Base-by-base conservation (phyloP, 768 basidiomycete genomes). In the Suillus fuscotomentosus region DNA sequence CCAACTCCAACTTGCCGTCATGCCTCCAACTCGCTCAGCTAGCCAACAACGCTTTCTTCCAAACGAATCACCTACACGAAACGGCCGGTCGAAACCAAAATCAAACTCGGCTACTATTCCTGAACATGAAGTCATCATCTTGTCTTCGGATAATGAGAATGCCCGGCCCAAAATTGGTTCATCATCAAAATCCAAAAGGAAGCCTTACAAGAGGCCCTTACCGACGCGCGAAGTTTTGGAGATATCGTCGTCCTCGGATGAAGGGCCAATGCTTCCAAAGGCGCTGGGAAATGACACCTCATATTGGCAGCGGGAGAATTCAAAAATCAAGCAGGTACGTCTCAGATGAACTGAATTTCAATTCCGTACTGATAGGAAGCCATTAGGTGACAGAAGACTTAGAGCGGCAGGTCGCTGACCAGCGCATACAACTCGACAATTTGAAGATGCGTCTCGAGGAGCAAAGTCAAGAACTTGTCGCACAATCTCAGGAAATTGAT, bases 221-320 rank as follows among this genome's bases (percentile, higher is more conserved):
- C 68, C 60, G 63, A 64, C 65, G 41, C 68, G 65, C 5, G 84
- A 86, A 22, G 73, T 86, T 22, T 82, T 87, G 59, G 86, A 87
- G 70, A 83, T 87, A 62, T 84, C 83, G 1, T 85, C 84, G n/a
- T 85, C 84, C n/a, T 84, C 84, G 34, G 86, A 87, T 17, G 86
- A 85, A 5, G 54, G 17, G 14, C 55, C 50, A 31, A 27, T 65
- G 24, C 42, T n/a, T 64, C 61, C 56, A 65, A 66, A 50, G 0
- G 48, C 50, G n/a, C 48, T 57, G 42, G 48, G 51, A 66, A 72
- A 71, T 36, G 68, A 63, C 20, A 27, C 20, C 34, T 56, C 60
- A 65, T 65, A 64, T 22, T 72, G 83, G 43, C 78, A 78, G 63
- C 74, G 73, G 59, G 77, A 85, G 62, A 68, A 85, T 17, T 78